These are phyloP conservation scores for Trichosanthes cucumerina DNA, from an alignment of 306 rosid genomes.

Conservation along the genomic window DNA sequence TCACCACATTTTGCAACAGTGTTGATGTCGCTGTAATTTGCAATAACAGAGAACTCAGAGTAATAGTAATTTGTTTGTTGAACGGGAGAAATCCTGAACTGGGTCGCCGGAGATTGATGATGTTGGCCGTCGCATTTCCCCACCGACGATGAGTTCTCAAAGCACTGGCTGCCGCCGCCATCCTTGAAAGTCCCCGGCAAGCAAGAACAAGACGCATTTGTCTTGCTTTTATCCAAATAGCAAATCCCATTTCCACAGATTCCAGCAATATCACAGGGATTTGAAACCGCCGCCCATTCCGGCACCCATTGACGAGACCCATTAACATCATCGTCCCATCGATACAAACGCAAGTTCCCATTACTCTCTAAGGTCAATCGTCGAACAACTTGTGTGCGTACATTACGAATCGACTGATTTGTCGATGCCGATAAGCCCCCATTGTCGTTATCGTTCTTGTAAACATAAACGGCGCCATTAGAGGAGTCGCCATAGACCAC, in stretches of 20 bases:
- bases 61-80: conserved; percentile 78
- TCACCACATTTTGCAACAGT: conserved; percentile 71
- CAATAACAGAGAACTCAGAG: conserved; percentile 65
- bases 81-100: conserved; percentile 40
- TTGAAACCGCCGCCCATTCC: conserved; percentile 91
- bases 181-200: conserved; percentile 61
- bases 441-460: conserved; percentile 61
- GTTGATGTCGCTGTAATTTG: conserved; percentile 63
- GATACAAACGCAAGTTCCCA: conserved; percentile 66
- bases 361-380: conserved; percentile 57
- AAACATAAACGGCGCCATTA: conserved; percentile 76
- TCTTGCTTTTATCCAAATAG: conserved; percentile 48
- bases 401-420: conserved; percentile 22
- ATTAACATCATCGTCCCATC: conserved; percentile 73
- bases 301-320: conserved; percentile 88
- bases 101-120: conserved; percentile 27
- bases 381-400: conserved; percentile 29
- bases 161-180: conserved; percentile 45
- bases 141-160: conserved; percentile 52
- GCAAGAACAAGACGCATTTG: conserved; percentile 72
- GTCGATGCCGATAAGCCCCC: conserved; percentile 49
- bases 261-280: conserved; percentile 87
- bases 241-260: conserved; percentile 87
- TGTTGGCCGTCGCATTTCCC: conserved; percentile 43
- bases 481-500: conserved; percentile 76